phyloP scores from a whole-genome alignment of 345 rosid genomes.

The Abelmoschus esculentus region DNA sequence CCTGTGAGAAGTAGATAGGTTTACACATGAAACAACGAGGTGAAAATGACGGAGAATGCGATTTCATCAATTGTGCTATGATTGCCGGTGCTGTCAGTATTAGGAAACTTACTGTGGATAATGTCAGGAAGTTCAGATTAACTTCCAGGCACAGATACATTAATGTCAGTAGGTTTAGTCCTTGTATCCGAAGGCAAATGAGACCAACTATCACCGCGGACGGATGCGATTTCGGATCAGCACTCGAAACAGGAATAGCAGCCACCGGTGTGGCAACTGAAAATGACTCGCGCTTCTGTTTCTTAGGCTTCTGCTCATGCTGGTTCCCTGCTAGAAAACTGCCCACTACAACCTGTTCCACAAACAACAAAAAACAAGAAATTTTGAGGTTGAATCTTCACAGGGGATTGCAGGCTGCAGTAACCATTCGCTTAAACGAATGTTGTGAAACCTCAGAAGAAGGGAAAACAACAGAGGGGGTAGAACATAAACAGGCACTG shows the following conservation, averaged over 20 bases:
- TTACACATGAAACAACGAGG: no score
- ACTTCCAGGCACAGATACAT: constrained; percentile 41
- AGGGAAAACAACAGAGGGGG: neutral
- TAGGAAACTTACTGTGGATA: constrained; percentile 1
- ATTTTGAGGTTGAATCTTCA: neutral
- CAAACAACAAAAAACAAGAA: constrained; percentile 5
- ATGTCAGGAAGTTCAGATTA: constrained; percentile 13
- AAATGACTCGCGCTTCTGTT: constrained; percentile 35
- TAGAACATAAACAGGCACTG: neutral
- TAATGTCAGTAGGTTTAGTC: constrained; percentile 48
- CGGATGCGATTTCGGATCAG: constrained; percentile 41
- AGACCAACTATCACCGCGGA: constrained; percentile 47
- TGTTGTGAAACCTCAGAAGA: neutral
- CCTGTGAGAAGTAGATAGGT: no score
- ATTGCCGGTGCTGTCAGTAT: constrained; percentile 23
- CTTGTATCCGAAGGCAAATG: constrained; percentile 37
- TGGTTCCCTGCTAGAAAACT: constrained; percentile 73
- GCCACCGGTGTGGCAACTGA: constrained; percentile 27
- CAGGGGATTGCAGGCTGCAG: neutral
- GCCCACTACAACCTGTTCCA: constrained; percentile 63
- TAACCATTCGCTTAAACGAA: neutral
- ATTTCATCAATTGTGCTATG: constrained; percentile 6
- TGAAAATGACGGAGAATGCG: no score
- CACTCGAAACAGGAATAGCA: constrained; percentile 28
- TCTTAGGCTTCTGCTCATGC: constrained; percentile 55